Evolutionary conservation across 306 rosid genomes (phyloP).

Genomic region (Medicago lupulina): DNA sequence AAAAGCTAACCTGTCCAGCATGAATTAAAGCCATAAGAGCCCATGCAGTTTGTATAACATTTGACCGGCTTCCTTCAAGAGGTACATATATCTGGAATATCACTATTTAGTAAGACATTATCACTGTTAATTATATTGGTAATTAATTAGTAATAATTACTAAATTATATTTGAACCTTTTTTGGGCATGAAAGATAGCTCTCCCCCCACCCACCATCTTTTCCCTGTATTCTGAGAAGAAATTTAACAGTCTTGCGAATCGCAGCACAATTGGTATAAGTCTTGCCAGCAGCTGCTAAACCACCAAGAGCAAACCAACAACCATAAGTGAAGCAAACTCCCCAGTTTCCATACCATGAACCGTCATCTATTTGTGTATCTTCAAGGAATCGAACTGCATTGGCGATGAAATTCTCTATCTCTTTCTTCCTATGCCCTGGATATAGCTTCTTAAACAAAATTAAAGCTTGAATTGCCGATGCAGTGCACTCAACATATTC

Average conservation of each 20-base stretch:
- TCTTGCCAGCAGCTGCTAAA: conserved; percentile 52
- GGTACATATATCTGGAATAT: background rate
- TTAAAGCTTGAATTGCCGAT: conserved; percentile 51
- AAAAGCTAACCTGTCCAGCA: conserved; percentile 6
- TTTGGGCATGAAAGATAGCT: background rate
- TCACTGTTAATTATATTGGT: too few relatives aligned
- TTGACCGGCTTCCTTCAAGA: conserved; percentile 13
- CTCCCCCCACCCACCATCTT: conserved; percentile 26
- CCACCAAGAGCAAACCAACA: conserved; percentile 61
- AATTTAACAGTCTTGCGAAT: conserved; percentile 17
- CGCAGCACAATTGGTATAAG: conserved; percentile 45
- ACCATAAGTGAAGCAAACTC: conserved; percentile 49
- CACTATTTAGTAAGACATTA: too few relatives aligned
- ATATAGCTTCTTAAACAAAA: conserved; percentile 48
- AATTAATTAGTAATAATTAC: too few relatives aligned
- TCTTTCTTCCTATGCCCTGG: conserved; percentile 54
- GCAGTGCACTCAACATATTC: conserved; percentile 62
- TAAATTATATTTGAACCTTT: background rate
- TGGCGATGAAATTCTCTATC: conserved; percentile 43
- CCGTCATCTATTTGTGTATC: background rate
- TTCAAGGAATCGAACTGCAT: background rate
- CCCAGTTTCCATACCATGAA: conserved; percentile 7
- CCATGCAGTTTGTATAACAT: conserved; percentile 20
- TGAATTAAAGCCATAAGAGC: conserved; percentile 9
- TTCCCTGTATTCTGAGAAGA: background rate